Conservation (phyloP, 2,329 filamentous ascomycete species). For the Penicillium polonicum region DNA sequence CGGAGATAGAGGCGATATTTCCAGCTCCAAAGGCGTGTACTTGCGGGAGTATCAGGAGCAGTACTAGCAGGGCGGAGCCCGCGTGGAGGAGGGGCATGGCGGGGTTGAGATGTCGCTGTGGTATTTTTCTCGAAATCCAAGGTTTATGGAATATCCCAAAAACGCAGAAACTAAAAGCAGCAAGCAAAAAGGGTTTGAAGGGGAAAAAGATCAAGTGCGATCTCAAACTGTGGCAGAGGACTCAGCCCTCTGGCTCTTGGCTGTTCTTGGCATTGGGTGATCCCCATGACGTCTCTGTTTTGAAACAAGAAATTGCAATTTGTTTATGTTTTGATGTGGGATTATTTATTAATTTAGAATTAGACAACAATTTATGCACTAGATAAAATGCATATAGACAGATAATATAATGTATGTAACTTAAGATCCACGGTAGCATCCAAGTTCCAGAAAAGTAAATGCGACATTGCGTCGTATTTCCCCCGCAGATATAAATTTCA, state of each 20-base stretch:
- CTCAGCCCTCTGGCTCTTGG: constrained; percentile 8
- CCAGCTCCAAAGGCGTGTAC: constrained; percentile 48
- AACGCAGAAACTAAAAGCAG: background rate
- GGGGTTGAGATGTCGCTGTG: background rate
- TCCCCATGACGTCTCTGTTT: constrained; percentile 2
- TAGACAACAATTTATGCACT: too few relatives aligned
- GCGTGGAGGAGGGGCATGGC: constrained; percentile 22
- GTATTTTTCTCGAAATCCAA: background rate
- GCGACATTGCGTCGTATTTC: background rate
- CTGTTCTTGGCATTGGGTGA: background rate
- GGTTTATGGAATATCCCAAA: background rate
- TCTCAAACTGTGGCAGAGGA: background rate
- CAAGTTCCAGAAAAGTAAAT: background rate
- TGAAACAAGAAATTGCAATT: background rate
- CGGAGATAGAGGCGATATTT: constrained; percentile 52
- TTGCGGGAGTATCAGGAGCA: constrained; percentile 40
- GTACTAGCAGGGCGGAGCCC: constrained; percentile 37
- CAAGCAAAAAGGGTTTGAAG: background rate
- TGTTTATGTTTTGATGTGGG: background rate
- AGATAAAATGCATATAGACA: too few relatives aligned
- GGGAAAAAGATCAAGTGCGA: background rate
- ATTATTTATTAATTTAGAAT: background rate
- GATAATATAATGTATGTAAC: too few relatives aligned
- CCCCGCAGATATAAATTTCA: constrained; percentile 11
- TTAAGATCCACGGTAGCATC: constrained; percentile 22